Evolutionary conservation across 768 basidiomycete species (phyloP).

Genomic region (Baorangia bicolor): DNA sequence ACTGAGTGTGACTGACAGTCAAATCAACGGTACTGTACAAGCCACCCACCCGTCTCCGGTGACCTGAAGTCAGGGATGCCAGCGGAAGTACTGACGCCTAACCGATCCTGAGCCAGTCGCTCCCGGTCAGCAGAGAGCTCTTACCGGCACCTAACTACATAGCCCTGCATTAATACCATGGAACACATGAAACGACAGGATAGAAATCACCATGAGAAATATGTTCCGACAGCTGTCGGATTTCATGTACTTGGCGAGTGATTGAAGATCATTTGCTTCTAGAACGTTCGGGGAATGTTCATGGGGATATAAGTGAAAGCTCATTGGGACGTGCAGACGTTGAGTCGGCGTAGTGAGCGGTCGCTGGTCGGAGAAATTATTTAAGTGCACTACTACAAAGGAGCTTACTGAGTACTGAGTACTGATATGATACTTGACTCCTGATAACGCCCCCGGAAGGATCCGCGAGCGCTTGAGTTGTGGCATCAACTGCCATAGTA

Average conservation of each 20-base stretch:
- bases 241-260: slow-evolving; percentile 65
- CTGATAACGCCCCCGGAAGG: background rate
- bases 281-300: slow-evolving; percentile 23
- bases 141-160: slow-evolving; percentile 66
- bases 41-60: slow-evolving; percentile 67
- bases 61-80: slow-evolving; percentile 91
- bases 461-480: no score
- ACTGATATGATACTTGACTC: background rate
- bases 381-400: background rate
- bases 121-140: slow-evolving; percentile 11
- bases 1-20: background rate
- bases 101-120: background rate
- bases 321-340: slow-evolving; percentile 10
- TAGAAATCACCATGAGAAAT: slow-evolving; percentile 63
- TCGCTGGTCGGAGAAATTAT: background rate
- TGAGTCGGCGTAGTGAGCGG: background rate
- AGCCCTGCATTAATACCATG: background rate
- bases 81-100: slow-evolving; percentile 75
- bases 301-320: background rate
- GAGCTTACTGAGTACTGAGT: no score
- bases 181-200: background rate
- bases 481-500: no score
- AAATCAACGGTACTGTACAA: background rate
- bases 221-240: slow-evolving; percentile 67
- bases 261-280: slow-evolving; percentile 38